Evolutionary conservation across 495 filamentous ascomycete species (phyloP).

Genomic region (Trichoderma asperelloides): DNA sequence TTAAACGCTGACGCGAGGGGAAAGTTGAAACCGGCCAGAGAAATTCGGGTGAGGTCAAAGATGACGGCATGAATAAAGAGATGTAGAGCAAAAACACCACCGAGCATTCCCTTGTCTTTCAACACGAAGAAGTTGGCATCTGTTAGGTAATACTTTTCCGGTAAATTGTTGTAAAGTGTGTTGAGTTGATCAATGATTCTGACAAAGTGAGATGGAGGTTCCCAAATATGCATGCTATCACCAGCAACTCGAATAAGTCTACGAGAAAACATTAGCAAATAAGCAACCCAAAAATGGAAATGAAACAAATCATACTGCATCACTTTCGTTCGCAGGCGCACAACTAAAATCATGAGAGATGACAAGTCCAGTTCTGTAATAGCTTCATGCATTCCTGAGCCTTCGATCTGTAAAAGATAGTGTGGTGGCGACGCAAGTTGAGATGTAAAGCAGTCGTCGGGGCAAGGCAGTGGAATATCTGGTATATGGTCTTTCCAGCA

Average conservation of each 20-base stretch:
- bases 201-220: not conserved
- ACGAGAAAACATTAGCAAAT: not conserved
- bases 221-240: not conserved
- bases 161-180: not conserved
- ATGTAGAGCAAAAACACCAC: slow-evolving; percentile 2
- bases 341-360: not conserved
- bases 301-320: not conserved
- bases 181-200: slow-evolving; percentile 7
- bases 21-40: slow-evolving; percentile 4
- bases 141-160: slow-evolving; percentile 4
- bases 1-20: not conserved
- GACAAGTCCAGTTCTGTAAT: not conserved
- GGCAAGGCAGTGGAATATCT: not conserved
- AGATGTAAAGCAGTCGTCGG: not conserved
- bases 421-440: not conserved
- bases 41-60: slow-evolving; percentile 3
- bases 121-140: slow-evolving; percentile 2
- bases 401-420: not conserved
- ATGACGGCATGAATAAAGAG: slow-evolving; percentile 6
- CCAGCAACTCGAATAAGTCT: not conserved
- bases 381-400: not conserved
- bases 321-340: not conserved
- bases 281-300: not conserved
- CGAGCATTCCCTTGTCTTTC: not conserved
- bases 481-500: slow-evolving; percentile 1